A percentile compares a stretch with the other conserved stretches of the same genome.
Conservation (phyloP, 176 grass and related monocot species). For the Ensete ventricosum region DNA sequence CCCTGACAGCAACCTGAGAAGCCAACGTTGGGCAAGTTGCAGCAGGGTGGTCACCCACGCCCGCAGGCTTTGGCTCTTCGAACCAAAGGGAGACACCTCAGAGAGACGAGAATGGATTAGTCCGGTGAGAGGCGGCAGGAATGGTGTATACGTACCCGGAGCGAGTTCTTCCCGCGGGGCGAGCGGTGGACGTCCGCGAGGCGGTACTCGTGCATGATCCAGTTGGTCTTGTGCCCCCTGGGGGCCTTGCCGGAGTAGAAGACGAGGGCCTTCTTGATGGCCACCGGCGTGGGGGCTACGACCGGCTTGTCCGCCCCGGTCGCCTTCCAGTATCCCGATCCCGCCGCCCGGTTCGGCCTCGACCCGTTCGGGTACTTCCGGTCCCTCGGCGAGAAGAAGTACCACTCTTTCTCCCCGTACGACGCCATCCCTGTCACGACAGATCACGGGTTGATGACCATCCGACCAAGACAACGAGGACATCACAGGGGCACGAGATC, state of each 20-base stretch:
- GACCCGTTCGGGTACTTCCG: constrained; percentile 86
- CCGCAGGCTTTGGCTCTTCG: too few relatives aligned
- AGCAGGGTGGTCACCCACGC: too few relatives aligned
- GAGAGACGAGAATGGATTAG: too few relatives aligned
- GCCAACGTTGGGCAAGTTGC: background rate
- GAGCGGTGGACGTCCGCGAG: constrained; percentile 73
- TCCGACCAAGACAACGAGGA: too few relatives aligned
- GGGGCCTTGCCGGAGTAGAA: constrained; percentile 77
- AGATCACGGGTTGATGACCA: too few relatives aligned
- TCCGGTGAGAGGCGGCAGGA: too few relatives aligned
- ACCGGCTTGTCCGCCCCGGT: constrained; percentile 75
- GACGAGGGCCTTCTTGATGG: constrained; percentile 76
- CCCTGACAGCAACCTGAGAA: background rate
- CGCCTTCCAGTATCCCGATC: constrained; percentile 69
- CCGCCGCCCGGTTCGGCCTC: constrained; percentile 62
- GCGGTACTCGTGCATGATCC: constrained; percentile 99
- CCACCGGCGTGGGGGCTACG: constrained; percentile 39
- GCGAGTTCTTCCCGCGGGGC: constrained; percentile 52
- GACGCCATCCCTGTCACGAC: constrained; percentile 34
- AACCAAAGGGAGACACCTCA: too few relatives aligned
- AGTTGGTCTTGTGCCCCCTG: constrained; percentile 90
- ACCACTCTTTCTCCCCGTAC: constrained; percentile 85
- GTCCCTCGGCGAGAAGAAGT: constrained; percentile 74
- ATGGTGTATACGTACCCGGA: constrained; percentile 28
- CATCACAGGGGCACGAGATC: background rate